Base-by-base conservation (phyloP, 169 alveolate genomes). In the Besnoitia besnoiti region DNA sequence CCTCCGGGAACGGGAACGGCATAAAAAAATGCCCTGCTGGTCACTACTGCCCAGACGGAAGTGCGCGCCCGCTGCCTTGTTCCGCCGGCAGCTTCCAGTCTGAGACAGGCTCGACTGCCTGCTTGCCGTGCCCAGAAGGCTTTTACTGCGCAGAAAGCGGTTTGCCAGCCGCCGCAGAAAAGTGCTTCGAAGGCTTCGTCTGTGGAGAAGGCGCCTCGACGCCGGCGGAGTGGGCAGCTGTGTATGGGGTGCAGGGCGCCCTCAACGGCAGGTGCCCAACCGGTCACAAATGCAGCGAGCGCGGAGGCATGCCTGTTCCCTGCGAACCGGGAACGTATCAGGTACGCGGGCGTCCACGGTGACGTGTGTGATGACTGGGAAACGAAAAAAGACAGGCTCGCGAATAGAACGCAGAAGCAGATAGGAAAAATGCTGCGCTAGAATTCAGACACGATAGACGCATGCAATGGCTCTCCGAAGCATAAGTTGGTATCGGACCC, bases 131-230 rank as follows among this genome's bases (percentile, higher is more conserved):
- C 51, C 89, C 95, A 14, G 89, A 62, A 40, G 96, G 96, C 0
- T 10, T 50, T n/a, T 96, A 93, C 92, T 96, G 98, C 75, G 91
- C 91, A 10, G 46, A 46, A 33, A 80, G 90, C 75, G 97, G 97
- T 42, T 89, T 96, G n/a, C 27, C 91, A 5, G 93, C 92, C n/a
- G 93, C 94, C 46, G 42, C 95, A 0, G 97, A 96, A 10, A 35
- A 35, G 51, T 96, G 98, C 76, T 44, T 55, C 10, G 93, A 73
- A 67, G 98, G 98, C 7, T 93, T 91, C 59, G 39, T 90, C 85
- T 90, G 93, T 35, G 93, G 84, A 7, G 76, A 49, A 16, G 90
- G 90, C 50, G 73, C 95, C 39, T 14, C 88, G 21, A 76, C 90
- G 8, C 95, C 95, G 8, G 44, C 85, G 0, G 79, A 44, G 21